Base-by-base conservation (phyloP, 495 filamentous ascomycete species). In the Penicillium salamii region DNA sequence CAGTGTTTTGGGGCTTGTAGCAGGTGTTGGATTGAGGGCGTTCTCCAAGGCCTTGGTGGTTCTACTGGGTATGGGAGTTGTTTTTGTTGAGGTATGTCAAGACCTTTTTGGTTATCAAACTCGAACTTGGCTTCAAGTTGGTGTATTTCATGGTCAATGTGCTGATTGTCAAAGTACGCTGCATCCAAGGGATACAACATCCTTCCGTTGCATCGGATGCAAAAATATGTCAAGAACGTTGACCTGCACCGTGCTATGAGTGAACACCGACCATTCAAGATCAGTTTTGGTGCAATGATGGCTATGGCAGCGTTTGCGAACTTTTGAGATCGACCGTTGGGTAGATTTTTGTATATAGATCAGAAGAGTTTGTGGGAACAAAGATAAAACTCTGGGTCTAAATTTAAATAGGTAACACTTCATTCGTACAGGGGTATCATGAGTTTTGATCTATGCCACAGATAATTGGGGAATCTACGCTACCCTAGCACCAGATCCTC, bases 211-310 rank as follows among this genome's bases (percentile, higher is more conserved):
- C 54, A 74, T 58, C 54, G 68, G n/a, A 51, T 89, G 44, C 81
- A 86, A 51, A 69, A 74, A 44, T 83, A 80, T 54, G 68, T 85
- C 19, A 79, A 76, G 63, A 63, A 63, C 12, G 74, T 82, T 19
- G 72, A 87, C 59, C n/a, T 88, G 40, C 62, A 74, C 19, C 75
- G 75, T 1, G 77, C 81, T 3, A 65, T 93, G 47, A 78, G 80
- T 53, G 76, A 83, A 49, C 79, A 91, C 61, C 72, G 80, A 15
- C 84, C 85, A 0, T 89, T 95, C 61, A 93, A 91, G 75, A 57
- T 92, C 7, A 84, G 81, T 32, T 92, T 93, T 59, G 89, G 86
- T 8, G 54, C 73, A 5, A 87, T 86, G 23, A 92, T 93, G 76
- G 82, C 84, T 11, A 68, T 93, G 57, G 88, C 88, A 28, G 86